These are phyloP conservation scores for Canavalia ensiformis DNA, from an alignment of 306 rosid species.

Conservation along the genomic window DNA sequence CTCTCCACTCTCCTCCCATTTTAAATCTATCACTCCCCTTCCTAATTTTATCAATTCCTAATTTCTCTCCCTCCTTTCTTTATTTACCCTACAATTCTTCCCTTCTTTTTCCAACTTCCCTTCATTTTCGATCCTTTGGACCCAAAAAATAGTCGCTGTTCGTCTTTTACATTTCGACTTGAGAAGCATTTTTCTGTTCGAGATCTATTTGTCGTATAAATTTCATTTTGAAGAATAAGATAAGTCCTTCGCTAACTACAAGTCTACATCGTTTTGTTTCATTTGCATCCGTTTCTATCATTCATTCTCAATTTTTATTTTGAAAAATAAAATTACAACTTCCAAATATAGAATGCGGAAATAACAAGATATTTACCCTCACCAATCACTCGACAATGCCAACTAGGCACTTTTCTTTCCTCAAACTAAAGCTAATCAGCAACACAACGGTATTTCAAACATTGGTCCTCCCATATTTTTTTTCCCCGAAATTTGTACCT, in stretches of 20 bases:
- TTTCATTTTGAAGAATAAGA: not conserved
- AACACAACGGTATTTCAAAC: constrained; percentile 53
- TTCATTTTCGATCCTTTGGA: no score
- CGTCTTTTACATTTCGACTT: no score
- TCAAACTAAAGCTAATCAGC: constrained; percentile 43
- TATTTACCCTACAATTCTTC: no score
- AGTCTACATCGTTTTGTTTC: not conserved
- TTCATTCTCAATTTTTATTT: not conserved
- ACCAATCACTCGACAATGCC: not conserved
- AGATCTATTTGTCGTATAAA: not conserved
- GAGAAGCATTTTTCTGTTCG: not conserved
- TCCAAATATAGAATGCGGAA: no score
- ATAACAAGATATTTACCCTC: not conserved
- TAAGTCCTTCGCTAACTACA: not conserved
- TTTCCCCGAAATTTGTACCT: constrained; percentile 47
- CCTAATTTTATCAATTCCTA: no score
- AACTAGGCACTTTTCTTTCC: not conserved
- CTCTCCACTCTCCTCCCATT: no score
- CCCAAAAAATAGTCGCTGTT: not conserved
- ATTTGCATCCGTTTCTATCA: not conserved
- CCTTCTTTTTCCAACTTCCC: no score
- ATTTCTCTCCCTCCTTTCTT: no score
- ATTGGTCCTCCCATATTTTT: constrained; percentile 52
- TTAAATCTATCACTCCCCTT: no score
- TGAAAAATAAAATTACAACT: not conserved